A percentile compares a stretch with the other conserved stretches of the same genome.
Evolutionary conservation across 2,329 filamentous ascomycete species (phyloP).

Genomic region (Fusarium graminum): DNA sequence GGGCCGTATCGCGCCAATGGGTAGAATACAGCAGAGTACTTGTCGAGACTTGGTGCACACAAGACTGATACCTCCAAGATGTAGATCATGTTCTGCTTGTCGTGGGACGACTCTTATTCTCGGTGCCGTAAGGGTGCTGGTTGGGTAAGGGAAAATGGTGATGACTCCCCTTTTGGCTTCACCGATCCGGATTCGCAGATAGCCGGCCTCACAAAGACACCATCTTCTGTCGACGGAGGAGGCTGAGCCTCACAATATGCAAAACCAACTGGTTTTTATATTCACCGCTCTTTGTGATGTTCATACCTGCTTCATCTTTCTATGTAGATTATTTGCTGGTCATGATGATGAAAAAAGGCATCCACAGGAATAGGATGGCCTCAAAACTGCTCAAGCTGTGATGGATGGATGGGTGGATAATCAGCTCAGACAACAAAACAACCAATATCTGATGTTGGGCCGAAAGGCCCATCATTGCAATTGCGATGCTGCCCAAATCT

Average conservation of each 20-base stretch:
- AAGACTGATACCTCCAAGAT: slow-evolving; percentile 8
- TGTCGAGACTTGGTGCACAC: slow-evolving; percentile 14
- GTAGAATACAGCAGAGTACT: slow-evolving; percentile 30
- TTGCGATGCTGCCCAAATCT: slow-evolving; percentile 1
- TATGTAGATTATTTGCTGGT: slow-evolving; percentile 13
- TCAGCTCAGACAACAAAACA: slow-evolving; percentile 1
- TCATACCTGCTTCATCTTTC: slow-evolving; percentile 8
- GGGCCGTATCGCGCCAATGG: slow-evolving; percentile 16
- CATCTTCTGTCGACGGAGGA: slow-evolving; percentile 7
- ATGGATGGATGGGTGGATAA: slow-evolving; percentile 27
- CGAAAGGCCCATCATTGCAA: not conserved
- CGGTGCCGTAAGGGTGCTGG: slow-evolving; percentile 20
- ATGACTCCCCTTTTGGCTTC: slow-evolving; percentile 19
- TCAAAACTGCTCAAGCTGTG: slow-evolving; percentile 24
- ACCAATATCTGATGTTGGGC: slow-evolving; percentile 4
- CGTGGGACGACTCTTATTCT: slow-evolving; percentile 4
- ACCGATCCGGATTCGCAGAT: slow-evolving; percentile 20
- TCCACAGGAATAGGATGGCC: slow-evolving; percentile 36
- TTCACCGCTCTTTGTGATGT: slow-evolving; percentile 31
- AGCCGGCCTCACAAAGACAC: slow-evolving; percentile 5
- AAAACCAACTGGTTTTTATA: not conserved
- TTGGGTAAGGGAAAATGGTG: slow-evolving; percentile 21
- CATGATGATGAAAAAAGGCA: slow-evolving; percentile 20
- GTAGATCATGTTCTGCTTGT: not conserved
- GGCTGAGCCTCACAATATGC: slow-evolving; percentile 21